Conservation (phyloP, 179 eudicot genomes). For the Patellifolia procumbens region DNA sequence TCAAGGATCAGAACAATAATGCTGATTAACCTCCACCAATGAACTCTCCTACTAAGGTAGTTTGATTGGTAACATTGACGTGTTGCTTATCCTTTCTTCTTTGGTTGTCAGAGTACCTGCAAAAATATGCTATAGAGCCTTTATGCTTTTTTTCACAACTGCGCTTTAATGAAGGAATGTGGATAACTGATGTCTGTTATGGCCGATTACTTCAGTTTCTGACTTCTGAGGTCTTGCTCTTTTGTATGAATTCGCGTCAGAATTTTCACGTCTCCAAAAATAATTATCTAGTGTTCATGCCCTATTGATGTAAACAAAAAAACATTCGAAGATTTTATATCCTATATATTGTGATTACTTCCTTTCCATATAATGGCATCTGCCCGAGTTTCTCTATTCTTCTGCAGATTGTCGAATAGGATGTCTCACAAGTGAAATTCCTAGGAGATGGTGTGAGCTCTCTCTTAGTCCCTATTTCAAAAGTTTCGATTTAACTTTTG, state of each 20-base stretch:
- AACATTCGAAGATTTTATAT: too few species aligned
- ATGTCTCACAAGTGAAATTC: background rate
- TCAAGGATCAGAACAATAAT: background rate
- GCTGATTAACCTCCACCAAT: background rate
- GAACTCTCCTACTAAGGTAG: background rate
- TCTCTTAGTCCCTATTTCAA: background rate
- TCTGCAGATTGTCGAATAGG: background rate
- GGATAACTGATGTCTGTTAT: too few species aligned
- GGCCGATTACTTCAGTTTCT: too few species aligned
- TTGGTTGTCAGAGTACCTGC: background rate
- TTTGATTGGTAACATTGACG: background rate
- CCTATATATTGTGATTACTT: too few species aligned
- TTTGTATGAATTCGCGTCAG: background rate
- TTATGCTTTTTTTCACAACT: background rate
- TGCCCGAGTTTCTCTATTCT: background rate
- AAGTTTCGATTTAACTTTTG: too few species aligned
- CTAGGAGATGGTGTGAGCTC: conserved; percentile 8
- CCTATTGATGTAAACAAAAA: too few species aligned
- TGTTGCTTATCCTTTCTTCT: background rate
- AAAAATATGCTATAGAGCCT: background rate
- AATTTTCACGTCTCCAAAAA: background rate
- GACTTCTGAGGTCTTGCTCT: background rate
- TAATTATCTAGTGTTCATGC: background rate
- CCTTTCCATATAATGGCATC: background rate
- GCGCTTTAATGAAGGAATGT: background rate